Percentiles rank a stretch among this genome's conserved stretches.
Conservation (phyloP, 179 eudicot species). For the Carnegiea gigantea region DNA sequence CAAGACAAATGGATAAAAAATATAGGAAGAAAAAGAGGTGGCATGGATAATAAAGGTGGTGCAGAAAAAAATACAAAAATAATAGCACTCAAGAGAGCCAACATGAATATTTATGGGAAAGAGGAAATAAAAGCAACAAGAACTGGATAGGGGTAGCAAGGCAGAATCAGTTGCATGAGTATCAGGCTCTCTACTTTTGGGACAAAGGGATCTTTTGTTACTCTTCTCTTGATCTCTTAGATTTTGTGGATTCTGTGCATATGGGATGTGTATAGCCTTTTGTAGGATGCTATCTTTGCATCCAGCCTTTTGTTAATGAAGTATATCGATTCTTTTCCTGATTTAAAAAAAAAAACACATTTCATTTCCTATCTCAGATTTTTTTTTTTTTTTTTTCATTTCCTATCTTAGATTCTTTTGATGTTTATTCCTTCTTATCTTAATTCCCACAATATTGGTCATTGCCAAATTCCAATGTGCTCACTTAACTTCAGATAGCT, state of each 20-base stretch:
- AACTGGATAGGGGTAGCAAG: neutral
- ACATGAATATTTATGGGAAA: neutral
- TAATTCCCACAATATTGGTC: neutral
- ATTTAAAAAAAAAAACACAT: too few relatives aligned
- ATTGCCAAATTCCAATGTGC: neutral
- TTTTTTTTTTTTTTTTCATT: too few relatives aligned
- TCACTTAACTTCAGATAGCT: neutral
- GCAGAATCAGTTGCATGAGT: neutral
- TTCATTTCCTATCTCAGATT: neutral
- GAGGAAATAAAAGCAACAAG: neutral
- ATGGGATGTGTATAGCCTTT: too few relatives aligned
- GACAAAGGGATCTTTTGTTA: too few relatives aligned
- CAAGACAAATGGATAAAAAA: neutral
- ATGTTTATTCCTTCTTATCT: neutral
- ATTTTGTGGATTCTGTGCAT: too few relatives aligned
- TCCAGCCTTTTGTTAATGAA: too few relatives aligned
- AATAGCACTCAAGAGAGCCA: neutral
- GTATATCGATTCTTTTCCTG: too few relatives aligned
- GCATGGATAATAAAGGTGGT: neutral
- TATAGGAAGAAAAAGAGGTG: neutral
- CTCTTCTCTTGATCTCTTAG: too few relatives aligned
- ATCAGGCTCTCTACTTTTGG: too few relatives aligned
- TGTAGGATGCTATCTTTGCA: too few relatives aligned
- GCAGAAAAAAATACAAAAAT: too few relatives aligned
- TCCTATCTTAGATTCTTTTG: neutral